A percentile compares a stretch with the other conserved stretches of the same genome.
Evolutionary conservation across 495 filamentous ascomycete genomes (phyloP).

Genomic region (Antarctomyces pellizariae): DNA sequence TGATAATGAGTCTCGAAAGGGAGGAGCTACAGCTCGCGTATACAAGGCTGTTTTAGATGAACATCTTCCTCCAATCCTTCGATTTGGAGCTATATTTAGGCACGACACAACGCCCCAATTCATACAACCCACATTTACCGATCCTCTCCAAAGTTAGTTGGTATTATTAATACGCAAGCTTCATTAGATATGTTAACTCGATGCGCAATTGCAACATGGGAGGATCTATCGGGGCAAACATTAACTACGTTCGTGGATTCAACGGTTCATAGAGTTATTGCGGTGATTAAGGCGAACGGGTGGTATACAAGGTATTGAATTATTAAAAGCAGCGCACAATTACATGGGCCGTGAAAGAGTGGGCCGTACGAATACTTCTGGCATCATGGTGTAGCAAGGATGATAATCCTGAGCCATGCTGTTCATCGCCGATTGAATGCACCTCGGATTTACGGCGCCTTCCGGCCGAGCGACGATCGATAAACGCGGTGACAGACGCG

Average conservation of each 20-base stretch:
- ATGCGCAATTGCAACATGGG: slow-evolving; percentile 1
- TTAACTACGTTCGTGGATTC: slow-evolving; percentile 2
- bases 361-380: no score
- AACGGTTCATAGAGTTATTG: slow-evolving; percentile 2
- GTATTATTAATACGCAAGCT: not conserved
- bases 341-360: no score
- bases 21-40: slow-evolving; percentile 2
- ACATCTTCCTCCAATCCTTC: slow-evolving; percentile 2
- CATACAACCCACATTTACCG: slow-evolving; percentile 1
- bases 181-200: slow-evolving; percentile 1
- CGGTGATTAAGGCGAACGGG: slow-evolving; percentile 2
- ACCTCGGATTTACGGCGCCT: no score
- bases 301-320: slow-evolving; percentile 5
- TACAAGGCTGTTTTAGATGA: not conserved
- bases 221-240: not conserved
- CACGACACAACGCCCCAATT: slow-evolving; percentile 1
- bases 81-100: slow-evolving; percentile 1
- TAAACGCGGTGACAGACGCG: no score
- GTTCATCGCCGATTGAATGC: no score
- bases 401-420: no score
- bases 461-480: no score
- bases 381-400: no score
- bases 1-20: slow-evolving; percentile 1
- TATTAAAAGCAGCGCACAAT: no score
- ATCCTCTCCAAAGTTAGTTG: slow-evolving; percentile 1